A percentile compares a stretch with the other conserved stretches of the same genome.
These are phyloP conservation scores for Silene uniflora DNA, from an alignment of 148 eudicot genomes.

Conservation along the genomic window DNA sequence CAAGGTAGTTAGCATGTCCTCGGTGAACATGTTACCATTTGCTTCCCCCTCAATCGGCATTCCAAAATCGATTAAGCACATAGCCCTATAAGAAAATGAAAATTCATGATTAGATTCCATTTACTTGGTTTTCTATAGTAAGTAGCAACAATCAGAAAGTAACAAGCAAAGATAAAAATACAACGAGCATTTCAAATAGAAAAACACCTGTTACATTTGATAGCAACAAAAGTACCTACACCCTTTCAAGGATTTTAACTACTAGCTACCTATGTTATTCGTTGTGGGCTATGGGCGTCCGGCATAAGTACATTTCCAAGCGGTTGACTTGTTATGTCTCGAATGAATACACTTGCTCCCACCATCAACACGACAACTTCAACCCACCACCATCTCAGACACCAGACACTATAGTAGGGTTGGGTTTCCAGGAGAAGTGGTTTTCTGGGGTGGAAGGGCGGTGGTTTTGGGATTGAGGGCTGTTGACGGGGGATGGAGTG, in stretches of 20 bases:
- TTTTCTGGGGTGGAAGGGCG: too few relatives aligned
- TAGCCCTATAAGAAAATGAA: constrained; percentile 49
- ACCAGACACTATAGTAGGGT: too few relatives aligned
- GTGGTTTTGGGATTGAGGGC: too few relatives aligned
- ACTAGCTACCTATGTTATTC: neutral
- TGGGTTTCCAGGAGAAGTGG: too few relatives aligned
- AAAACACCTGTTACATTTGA: neutral
- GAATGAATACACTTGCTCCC: too few relatives aligned
- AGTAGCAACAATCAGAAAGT: neutral
- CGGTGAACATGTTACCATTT: constrained; percentile 26
- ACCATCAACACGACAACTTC: too few relatives aligned
- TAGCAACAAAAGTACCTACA: neutral
- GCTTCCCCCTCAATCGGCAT: constrained; percentile 57
- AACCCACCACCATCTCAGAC: too few relatives aligned
- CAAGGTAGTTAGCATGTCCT: constrained; percentile 25
- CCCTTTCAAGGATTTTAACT: neutral
- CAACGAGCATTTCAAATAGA: neutral
- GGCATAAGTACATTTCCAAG: neutral
- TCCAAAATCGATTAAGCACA: constrained; percentile 84
- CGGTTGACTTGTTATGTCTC: neutral
- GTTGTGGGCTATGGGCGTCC: neutral
- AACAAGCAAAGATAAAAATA: neutral
- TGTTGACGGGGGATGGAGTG: too few relatives aligned
- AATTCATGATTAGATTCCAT: neutral
- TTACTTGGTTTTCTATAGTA: neutral